Evolutionary conservation across 164 flowering plant genomes (phyloP).

Genomic region (Nymphaea thermarum): DNA sequence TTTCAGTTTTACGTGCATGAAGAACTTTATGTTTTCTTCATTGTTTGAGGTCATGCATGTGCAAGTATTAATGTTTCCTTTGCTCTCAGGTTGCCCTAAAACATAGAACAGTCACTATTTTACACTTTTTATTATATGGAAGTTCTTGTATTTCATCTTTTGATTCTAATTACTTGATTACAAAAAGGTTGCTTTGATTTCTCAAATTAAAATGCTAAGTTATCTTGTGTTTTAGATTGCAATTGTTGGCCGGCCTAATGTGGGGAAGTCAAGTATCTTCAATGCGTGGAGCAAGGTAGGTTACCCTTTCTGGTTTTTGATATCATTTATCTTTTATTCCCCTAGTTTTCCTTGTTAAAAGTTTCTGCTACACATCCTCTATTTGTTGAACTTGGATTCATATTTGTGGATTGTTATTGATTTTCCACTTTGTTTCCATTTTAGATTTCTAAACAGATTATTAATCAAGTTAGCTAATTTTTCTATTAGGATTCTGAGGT

Average conservation of each 20-base stretch:
- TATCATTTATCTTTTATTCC: background rate
- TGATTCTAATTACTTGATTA: background rate
- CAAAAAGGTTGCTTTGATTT: too few species aligned
- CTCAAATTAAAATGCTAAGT: too few species aligned
- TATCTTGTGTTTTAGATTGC: constrained; percentile 47
- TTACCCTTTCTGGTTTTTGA: constrained; percentile 8
- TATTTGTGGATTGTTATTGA: background rate
- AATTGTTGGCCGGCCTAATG: constrained; percentile 97
- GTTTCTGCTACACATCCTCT: background rate
- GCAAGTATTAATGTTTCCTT: background rate
- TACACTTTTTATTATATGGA: background rate
- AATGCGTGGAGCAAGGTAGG: constrained; percentile 99
- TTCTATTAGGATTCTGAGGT: too few species aligned
- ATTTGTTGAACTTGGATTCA: background rate
- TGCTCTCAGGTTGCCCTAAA: background rate
- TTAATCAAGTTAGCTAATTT: too few species aligned
- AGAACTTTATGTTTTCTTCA: background rate
- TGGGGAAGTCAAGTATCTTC: constrained; percentile 96
- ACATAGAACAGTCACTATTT: background rate
- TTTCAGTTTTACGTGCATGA: background rate
- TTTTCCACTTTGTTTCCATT: background rate
- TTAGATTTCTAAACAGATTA: background rate
- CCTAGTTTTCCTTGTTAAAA: background rate
- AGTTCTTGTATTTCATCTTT: background rate
- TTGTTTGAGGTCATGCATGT: background rate